phyloP scores from a whole-genome alignment of 139 green algal genomes.

The Nannochloris sp. region DNA sequence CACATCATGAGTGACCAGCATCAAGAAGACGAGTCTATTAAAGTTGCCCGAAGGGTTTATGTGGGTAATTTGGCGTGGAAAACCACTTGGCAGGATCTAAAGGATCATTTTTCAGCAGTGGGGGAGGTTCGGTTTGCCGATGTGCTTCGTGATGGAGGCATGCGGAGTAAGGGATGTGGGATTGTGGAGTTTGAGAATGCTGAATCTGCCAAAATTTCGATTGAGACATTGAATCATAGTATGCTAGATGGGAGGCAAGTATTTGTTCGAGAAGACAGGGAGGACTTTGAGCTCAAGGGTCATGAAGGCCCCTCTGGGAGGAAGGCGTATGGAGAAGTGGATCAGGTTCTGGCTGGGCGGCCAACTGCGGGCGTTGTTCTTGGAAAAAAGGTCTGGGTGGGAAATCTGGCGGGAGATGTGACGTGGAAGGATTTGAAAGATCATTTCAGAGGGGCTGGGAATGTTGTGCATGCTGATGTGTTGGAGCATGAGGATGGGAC shows the following conservation, averaged over 20 bases:
- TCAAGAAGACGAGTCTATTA: not conserved
- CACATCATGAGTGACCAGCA: not conserved
- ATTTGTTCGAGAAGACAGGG: conserved; percentile 26
- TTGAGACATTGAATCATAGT: conserved; percentile 48
- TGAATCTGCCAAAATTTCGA: conserved; percentile 50
- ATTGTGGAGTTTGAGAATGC: conserved; percentile 71
- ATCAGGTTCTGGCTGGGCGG: not conserved
- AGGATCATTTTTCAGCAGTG: conserved; percentile 39
- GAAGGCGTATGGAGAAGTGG: not conserved
- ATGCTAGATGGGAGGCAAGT: conserved; percentile 31
- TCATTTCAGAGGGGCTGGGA: conserved; percentile 53
- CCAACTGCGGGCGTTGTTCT: not conserved
- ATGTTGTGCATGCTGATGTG: conserved; percentile 48
- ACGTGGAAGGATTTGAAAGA: conserved; percentile 65
- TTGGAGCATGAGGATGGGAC: conserved; percentile 39
- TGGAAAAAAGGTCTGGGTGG: conserved; percentile 49
- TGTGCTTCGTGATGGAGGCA: conserved; percentile 25
- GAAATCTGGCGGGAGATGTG: conserved; percentile 53
- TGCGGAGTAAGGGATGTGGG: conserved; percentile 49
- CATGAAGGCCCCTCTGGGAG: not conserved
- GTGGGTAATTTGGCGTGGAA: conserved; percentile 49
- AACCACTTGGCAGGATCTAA: conserved; percentile 36
- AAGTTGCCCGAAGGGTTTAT: conserved; percentile 42
- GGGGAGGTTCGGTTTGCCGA: conserved; percentile 28
- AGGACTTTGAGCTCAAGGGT: conserved; percentile 23